Base-by-base conservation (phyloP, 495 filamentous ascomycete genomes). In the Pyrenopolyporus hunteri region DNA sequence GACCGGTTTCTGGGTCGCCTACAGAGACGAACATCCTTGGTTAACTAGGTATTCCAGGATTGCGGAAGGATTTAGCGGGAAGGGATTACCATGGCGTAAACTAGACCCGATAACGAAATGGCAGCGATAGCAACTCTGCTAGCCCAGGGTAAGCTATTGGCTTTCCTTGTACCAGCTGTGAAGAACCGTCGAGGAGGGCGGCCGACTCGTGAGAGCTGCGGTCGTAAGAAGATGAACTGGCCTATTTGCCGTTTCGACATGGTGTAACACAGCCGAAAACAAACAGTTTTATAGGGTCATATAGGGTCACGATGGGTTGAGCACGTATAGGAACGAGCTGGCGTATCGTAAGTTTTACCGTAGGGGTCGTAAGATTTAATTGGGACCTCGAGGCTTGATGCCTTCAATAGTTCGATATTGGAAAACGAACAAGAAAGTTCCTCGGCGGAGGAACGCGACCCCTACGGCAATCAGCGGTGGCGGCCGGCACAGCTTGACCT, bases 1-100 rank as follows among this genome's bases (percentile, higher is more conserved):
- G 16, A 70, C 64, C 25, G 77, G 72, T 28, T 76, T 72, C 55
- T 73, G 67, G 49, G 59, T 49, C 32, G 73, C 67, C 79, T 81
- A 68, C 19, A 54, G 17, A n/a, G 20, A 25, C 37, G 50, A 46
- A 11, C 23, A 19, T 7, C 14, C 11, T 32, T 45, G 10, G 60
- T 69, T 54, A 65, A 65, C 63, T 69, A 40, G 26, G 32, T 10
- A 29, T 14, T 43, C 36, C 23, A 49, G 19, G 19, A 43, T 25
- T 17, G 11, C n/a, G 26, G 10, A 20, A 40, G 37, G 37, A 33
- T 33, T 25, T 6, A 23, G 17, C 10, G n/a, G n/a, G 29, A 29
- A 8, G 14, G 39, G 29, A 22, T 31, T 67, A 71, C 69, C 69
- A 71, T 71, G 48, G 59, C 33, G 53, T 60, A 69, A 14, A 59